Conservation (phyloP, 2,329 filamentous ascomycete genomes). For the Fusarium tuaranense region DNA sequence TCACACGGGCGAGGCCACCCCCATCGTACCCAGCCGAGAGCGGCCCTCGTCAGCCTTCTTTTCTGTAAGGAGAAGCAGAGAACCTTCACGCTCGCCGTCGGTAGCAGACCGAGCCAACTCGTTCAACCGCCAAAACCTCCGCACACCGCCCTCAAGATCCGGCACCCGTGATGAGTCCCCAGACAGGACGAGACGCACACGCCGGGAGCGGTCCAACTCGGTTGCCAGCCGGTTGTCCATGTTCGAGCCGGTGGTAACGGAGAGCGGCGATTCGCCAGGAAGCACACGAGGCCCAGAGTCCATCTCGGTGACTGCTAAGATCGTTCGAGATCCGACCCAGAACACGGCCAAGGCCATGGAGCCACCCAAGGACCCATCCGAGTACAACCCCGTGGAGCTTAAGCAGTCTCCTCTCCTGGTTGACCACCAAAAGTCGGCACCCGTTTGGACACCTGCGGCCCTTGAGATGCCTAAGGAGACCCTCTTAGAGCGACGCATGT, state of each 20-base stretch:
- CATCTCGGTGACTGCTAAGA: slow-evolving; percentile 88
- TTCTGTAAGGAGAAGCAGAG: slow-evolving; percentile 64
- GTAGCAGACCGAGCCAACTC: slow-evolving; percentile 58
- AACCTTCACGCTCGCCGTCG: slow-evolving; percentile 59
- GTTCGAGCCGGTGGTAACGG: slow-evolving; percentile 58
- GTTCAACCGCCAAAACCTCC: slow-evolving; percentile 46
- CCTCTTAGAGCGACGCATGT: slow-evolving; percentile 61
- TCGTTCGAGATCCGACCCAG: slow-evolving; percentile 74
- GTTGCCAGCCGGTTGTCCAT: slow-evolving; percentile 67
- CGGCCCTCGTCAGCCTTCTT: slow-evolving; percentile 68
- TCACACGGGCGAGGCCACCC: slow-evolving; percentile 41
- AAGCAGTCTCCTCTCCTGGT: slow-evolving; percentile 71
- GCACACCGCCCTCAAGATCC: slow-evolving; percentile 53
- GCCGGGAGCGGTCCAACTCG: slow-evolving; percentile 63
- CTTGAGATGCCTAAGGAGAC: slow-evolving; percentile 55
- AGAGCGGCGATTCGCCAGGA: slow-evolving; percentile 39
- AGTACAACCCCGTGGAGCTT: slow-evolving; percentile 63
- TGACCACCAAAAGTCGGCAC: slow-evolving; percentile 60
- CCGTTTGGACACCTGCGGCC: slow-evolving; percentile 43
- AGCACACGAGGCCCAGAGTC: slow-evolving; percentile 72
- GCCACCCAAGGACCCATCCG: slow-evolving; percentile 54
- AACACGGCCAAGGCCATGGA: slow-evolving; percentile 56
- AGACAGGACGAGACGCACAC: slow-evolving; percentile 51
- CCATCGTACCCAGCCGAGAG: slow-evolving; percentile 45
- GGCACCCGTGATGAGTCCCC: slow-evolving; percentile 58